These are phyloP conservation scores for Chenopodium album DNA, from an alignment of 148 eudicot species.

Conservation along the genomic window DNA sequence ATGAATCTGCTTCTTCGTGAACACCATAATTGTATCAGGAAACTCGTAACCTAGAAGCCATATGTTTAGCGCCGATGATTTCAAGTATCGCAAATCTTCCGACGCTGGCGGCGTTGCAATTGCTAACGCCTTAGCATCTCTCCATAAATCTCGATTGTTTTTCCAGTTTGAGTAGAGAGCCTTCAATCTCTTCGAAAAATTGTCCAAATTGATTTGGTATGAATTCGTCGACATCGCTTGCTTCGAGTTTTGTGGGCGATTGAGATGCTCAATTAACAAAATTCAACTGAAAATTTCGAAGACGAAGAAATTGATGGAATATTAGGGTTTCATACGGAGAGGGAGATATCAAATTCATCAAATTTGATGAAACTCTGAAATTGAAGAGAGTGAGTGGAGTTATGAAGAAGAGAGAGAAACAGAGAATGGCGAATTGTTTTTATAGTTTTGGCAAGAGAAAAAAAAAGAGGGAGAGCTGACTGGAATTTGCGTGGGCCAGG, in stretches of 20 bases:
- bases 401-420: slow-evolving; percentile 11
- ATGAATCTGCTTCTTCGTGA: slow-evolving; percentile 69
- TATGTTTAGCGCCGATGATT: slow-evolving; percentile 35
- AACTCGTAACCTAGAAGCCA: slow-evolving; percentile 66
- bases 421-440: no score
- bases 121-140: slow-evolving; percentile 55
- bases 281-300: no score
- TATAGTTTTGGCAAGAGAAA: no score
- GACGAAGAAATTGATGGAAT: neutral
- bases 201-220: slow-evolving; percentile 54
- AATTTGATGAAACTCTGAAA: slow-evolving; percentile 7
- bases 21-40: slow-evolving; percentile 86
- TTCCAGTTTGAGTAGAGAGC: no score
- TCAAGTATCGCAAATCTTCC: slow-evolving; percentile 78
- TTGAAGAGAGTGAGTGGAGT: slow-evolving; percentile 19
- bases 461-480: no score
- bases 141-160: slow-evolving; percentile 50
- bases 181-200: slow-evolving; percentile 14
- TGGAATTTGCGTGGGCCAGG: no score
- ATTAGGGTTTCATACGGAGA: slow-evolving; percentile 14
- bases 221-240: slow-evolving; percentile 36
- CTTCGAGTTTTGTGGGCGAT: slow-evolving; percentile 19
- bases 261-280: neutral
- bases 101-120: slow-evolving; percentile 79
- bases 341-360: slow-evolving; percentile 17